Conservation (phyloP, 1,139 yeast species). For the Kodamaea plutei region DNA sequence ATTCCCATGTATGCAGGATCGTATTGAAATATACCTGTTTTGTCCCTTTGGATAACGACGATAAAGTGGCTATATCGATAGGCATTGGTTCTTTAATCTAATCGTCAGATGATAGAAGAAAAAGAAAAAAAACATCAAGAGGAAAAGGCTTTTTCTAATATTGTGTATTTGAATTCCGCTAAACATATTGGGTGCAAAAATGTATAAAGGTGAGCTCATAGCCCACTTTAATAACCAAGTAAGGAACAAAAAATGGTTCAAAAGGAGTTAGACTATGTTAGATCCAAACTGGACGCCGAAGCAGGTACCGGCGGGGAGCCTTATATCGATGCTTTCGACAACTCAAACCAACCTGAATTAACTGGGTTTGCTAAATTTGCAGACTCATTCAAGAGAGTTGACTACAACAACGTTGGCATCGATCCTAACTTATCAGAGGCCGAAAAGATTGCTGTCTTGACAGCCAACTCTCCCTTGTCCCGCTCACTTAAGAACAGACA, state of each 20-base stretch:
- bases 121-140: no score
- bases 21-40: no score
- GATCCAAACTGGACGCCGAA: constrained; percentile 34
- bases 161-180: no score
- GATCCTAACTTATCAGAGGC: constrained; percentile 65
- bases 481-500: constrained; percentile 47
- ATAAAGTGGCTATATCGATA: no score
- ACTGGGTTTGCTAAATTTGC: constrained; percentile 33
- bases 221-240: no score
- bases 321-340: constrained; percentile 38
- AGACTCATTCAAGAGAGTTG: constrained; percentile 35
- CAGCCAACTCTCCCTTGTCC: constrained; percentile 68
- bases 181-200: no score
- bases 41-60: no score
- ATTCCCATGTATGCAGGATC: no score
- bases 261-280: constrained; percentile 41
- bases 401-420: constrained; percentile 35
- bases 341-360: constrained; percentile 22
- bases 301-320: constrained; percentile 38
- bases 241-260: constrained; percentile 41
- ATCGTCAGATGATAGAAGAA: no score
- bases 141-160: no score
- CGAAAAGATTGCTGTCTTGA: constrained; percentile 62
- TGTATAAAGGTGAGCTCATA: no score
- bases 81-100: no score